Conservation (phyloP, 495 filamentous ascomycete species). For the Trichoderma orchidacearum region DNA sequence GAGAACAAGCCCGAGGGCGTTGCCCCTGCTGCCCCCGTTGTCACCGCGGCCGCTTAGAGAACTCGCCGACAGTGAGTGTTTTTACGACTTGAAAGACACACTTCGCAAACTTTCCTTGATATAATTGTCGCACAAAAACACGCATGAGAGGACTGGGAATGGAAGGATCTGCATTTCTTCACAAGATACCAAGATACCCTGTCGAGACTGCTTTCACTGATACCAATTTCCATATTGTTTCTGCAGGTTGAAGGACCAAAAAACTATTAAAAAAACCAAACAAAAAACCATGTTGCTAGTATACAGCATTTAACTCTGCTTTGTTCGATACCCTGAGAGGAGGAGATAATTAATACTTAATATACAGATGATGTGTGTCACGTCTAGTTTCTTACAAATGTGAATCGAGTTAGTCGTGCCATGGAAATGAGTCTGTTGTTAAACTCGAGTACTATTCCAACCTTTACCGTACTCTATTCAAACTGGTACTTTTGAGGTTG, state of each 20-base stretch:
- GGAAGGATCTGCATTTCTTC: constrained; percentile 35
- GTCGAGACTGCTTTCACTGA: constrained; percentile 35
- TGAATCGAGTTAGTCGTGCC: neutral
- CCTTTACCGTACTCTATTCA: no score
- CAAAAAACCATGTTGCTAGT: neutral
- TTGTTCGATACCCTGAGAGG: constrained; percentile 1
- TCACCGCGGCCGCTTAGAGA: constrained; percentile 34
- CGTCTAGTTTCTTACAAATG: neutral
- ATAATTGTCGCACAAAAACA: constrained; percentile 7
- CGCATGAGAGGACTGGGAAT: constrained; percentile 7
- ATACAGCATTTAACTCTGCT: neutral
- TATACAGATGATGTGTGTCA: neutral
- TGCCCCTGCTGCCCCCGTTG: constrained; percentile 21
- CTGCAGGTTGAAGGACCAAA: neutral
- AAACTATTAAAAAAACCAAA: neutral
- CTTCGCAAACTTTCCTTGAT: neutral
- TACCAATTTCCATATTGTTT: constrained; percentile 21
- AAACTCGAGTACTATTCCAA: no score
- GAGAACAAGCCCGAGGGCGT: constrained; percentile 11
- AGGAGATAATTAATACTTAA: constrained; percentile 1
- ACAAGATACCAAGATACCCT: constrained; percentile 30
- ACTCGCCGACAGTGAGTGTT: constrained; percentile 9
- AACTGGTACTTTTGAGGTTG: no score
- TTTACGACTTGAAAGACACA: constrained; percentile 1
- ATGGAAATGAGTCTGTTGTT: no score